These are phyloP conservation scores for Pseudocercospora vitis DNA, from an alignment of 2,329 filamentous ascomycete species.

Conservation along the genomic window DNA sequence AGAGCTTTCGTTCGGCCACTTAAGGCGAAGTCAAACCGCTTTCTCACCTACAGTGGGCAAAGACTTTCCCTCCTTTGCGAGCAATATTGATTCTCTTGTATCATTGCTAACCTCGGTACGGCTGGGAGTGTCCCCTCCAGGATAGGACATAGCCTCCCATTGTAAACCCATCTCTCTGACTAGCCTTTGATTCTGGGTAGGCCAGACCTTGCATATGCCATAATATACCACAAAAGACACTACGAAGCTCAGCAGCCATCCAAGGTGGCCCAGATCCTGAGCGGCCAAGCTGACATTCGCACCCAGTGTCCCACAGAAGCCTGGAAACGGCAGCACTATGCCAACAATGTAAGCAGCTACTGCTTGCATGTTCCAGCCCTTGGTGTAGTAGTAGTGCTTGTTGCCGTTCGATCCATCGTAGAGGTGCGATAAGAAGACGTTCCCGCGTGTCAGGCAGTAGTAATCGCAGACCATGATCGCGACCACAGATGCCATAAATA, in stretches of 20 bases:
- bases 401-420: slow-evolving; percentile 52
- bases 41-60: no score
- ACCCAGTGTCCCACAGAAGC: slow-evolving; percentile 50
- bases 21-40: no score
- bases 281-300: slow-evolving; percentile 32
- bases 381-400: slow-evolving; percentile 53
- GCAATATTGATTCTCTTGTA: no score
- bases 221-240: slow-evolving; percentile 57
- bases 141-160: not conserved
- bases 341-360: slow-evolving; percentile 58
- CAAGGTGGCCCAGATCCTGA: slow-evolving; percentile 52
- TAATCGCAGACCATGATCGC: slow-evolving; percentile 62
- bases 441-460: slow-evolving; percentile 53
- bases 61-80: no score
- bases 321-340: slow-evolving; percentile 58
- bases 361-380: slow-evolving; percentile 60
- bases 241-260: slow-evolving; percentile 64
- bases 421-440: slow-evolving; percentile 32
- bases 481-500: slow-evolving; percentile 65
- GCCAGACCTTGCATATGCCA: not conserved
- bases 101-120: not conserved
- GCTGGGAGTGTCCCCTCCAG: not conserved
- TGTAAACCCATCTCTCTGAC: not conserved
- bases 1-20: no score
- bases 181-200: not conserved